These are phyloP conservation scores for Coemansia aciculifera DNA, from an alignment of 192 early-diverging fungal genomes.

Conservation along the genomic window DNA sequence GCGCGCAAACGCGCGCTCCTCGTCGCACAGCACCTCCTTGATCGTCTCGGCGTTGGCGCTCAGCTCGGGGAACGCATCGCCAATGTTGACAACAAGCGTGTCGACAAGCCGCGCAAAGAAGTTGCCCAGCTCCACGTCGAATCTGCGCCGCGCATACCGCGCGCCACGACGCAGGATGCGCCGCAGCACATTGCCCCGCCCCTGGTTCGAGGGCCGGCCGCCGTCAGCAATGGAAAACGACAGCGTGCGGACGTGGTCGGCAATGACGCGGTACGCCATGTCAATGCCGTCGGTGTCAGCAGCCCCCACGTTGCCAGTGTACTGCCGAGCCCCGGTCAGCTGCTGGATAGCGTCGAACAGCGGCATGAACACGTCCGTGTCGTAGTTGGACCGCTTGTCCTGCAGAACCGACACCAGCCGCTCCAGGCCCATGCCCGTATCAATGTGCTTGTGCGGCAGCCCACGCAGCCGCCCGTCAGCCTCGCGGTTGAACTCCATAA, in stretches of 20 bases:
- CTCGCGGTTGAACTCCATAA: conserved; percentile 99
- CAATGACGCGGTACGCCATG: conserved; percentile 97
- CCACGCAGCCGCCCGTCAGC: conserved; percentile 79
- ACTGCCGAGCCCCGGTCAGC: conserved; percentile 81
- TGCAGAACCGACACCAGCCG: conserved; percentile 94
- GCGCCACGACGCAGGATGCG: conserved; percentile 94
- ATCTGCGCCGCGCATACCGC: conserved; percentile 91
- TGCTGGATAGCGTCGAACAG: conserved; percentile 82
- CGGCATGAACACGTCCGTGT: conserved; percentile 90
- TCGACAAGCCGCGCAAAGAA: conserved; percentile 96
- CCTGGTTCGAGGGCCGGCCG: conserved; percentile 95
- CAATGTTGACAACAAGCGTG: conserved; percentile 87
- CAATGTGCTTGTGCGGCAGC: conserved; percentile 95
- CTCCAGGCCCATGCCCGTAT: conserved; percentile 97
- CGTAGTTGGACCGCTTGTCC: conserved; percentile 95
- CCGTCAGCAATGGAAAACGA: conserved; percentile 97
- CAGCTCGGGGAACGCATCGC: conserved; percentile 91
- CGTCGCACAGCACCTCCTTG: conserved; percentile 95
- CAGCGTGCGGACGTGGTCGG: conserved; percentile 95
- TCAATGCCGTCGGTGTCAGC: conserved; percentile 94
- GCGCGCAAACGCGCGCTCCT: conserved; percentile 92
- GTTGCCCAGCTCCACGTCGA: conserved; percentile 81
- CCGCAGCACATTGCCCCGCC: conserved; percentile 96
- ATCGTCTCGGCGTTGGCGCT: conserved; percentile 70
- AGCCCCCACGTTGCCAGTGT: conserved; percentile 82